Conservation (phyloP, 2,329 filamentous ascomycete genomes). For the Erysiphe pisi region DNA sequence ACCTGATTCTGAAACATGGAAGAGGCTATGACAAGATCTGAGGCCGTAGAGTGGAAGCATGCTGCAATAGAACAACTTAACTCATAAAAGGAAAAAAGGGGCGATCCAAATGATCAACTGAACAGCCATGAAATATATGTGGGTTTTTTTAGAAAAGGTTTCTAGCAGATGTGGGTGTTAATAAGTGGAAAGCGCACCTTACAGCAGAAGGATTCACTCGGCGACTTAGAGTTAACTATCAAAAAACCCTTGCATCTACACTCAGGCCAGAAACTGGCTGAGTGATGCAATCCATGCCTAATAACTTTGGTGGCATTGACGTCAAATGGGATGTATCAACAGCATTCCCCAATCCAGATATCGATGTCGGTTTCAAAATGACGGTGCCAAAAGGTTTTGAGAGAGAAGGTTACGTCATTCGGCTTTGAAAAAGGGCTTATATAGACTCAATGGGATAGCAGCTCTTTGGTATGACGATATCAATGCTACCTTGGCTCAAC, state of each 20-base stretch:
- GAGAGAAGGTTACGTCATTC: not conserved
- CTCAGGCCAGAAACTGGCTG: not conserved
- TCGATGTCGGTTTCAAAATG: not conserved
- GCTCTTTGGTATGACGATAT: conserved; percentile 8
- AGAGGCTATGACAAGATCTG: not conserved
- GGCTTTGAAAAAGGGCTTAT: not conserved
- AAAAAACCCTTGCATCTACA: not conserved
- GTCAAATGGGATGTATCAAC: conserved; percentile 5
- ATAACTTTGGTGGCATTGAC: not conserved
- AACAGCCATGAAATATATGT: not conserved
- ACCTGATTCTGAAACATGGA: conserved; percentile 9
- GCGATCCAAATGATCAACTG: not conserved
- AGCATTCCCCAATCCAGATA: not conserved
- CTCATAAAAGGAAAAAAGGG: not conserved
- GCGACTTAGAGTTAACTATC: not conserved
- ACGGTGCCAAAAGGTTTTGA: not conserved
- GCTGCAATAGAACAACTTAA: not conserved
- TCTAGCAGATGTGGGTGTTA: not conserved
- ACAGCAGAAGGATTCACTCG: not conserved
- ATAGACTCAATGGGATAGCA: not conserved
- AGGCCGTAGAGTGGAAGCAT: not conserved
- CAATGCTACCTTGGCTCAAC: not conserved
- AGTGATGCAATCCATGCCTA: not conserved
- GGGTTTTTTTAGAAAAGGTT: conserved; percentile 6
- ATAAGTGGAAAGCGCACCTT: not conserved